These are phyloP conservation scores for Amanita phalloides DNA, from an alignment of 768 basidiomycete species.

Conservation along the genomic window DNA sequence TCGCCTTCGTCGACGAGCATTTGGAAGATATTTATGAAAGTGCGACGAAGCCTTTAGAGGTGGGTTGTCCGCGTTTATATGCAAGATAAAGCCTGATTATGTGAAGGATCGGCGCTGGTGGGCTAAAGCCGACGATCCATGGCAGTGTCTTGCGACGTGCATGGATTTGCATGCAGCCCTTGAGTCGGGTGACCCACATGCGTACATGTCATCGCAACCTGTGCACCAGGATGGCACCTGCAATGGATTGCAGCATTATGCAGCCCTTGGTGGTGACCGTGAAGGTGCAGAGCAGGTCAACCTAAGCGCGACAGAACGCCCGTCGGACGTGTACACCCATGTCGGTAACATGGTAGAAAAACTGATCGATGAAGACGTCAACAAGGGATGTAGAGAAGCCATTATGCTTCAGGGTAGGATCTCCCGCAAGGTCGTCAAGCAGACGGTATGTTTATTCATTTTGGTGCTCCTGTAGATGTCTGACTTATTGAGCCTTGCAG, in stretches of 20 bases:
- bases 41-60: constrained; percentile 69
- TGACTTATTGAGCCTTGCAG: constrained; percentile 18
- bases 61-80: constrained; percentile 20
- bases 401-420: constrained; percentile 64
- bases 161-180: constrained; percentile 80
- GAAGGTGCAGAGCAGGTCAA: constrained; percentile 91
- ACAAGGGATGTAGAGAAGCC: constrained; percentile 43
- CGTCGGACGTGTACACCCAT: constrained; percentile 91
- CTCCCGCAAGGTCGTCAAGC: constrained; percentile 92
- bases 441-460: constrained; percentile 54
- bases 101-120: constrained; percentile 75
- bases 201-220: constrained; percentile 61
- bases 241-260: constrained; percentile 97
- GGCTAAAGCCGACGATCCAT: constrained; percentile 87
- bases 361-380: constrained; percentile 45
- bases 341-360: constrained; percentile 82
- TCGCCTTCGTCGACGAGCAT: constrained; percentile 59
- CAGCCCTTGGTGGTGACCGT: constrained; percentile 89
- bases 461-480: neutral
- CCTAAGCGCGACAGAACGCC: constrained; percentile 69
- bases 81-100: constrained; percentile 1
- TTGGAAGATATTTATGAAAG: constrained; percentile 75
- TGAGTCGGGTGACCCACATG: constrained; percentile 54
- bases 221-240: constrained; percentile 98
- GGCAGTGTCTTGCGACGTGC: constrained; percentile 94